Conservation (phyloP, 306 rosid genomes). For the Canavalia ensiformis region DNA sequence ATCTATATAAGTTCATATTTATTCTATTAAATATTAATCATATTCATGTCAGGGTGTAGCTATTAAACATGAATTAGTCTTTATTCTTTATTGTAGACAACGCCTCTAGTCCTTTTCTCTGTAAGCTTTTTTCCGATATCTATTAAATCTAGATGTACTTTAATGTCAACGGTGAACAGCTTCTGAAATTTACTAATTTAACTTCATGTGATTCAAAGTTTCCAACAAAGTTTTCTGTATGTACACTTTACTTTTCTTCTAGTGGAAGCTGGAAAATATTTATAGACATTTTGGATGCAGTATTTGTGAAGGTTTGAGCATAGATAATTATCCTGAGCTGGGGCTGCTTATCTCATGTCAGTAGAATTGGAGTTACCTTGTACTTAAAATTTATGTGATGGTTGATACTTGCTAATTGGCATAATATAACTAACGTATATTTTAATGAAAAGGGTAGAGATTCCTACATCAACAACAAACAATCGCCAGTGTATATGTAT, state of each 20-base stretch:
- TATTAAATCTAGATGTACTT: not conserved
- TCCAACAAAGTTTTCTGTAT: not conserved
- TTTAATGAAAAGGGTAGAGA: slow-evolving; percentile 54
- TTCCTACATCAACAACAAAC: slow-evolving; percentile 49
- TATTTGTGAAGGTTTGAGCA: not conserved
- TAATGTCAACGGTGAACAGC: not conserved
- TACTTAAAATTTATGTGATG: not conserved
- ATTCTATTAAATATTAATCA: not conserved
- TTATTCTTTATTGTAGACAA: not conserved
- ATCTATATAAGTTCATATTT: not conserved
- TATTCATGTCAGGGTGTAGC: slow-evolving; percentile 10
- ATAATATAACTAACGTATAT: slow-evolving; percentile 6
- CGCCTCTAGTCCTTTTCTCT: slow-evolving; percentile 1
- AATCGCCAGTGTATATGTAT: slow-evolving; percentile 72
- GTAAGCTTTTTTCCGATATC: slow-evolving; percentile 1
- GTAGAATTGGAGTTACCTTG: not conserved
- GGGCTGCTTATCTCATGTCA: not conserved
- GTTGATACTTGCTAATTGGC: slow-evolving; percentile 18
- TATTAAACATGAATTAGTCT: not conserved
- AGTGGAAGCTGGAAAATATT: not conserved
- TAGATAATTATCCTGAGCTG: not conserved
- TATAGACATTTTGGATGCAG: not conserved
- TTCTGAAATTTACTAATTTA: not conserved
- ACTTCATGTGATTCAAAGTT: not conserved
- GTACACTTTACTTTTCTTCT: not conserved